These are phyloP conservation scores for Penicillium flavigenum DNA, from an alignment of 495 filamentous ascomycete genomes.

Conservation along the genomic window DNA sequence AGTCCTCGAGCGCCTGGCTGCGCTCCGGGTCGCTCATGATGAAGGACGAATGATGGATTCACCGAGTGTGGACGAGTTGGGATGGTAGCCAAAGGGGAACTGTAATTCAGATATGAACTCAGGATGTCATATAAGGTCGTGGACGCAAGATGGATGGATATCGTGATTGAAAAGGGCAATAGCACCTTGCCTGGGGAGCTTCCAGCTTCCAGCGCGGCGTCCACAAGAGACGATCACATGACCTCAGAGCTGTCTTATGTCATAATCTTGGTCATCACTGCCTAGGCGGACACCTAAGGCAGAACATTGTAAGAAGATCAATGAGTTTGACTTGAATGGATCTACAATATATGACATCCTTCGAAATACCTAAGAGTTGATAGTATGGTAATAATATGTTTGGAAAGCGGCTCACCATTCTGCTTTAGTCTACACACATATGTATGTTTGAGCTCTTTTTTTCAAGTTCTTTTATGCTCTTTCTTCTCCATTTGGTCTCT, in stretches of 20 bases:
- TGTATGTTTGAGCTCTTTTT: background rate
- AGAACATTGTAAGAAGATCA: too few relatives aligned
- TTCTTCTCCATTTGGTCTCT: background rate
- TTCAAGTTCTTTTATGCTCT: background rate
- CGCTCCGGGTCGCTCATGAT: slow-evolving; percentile 66
- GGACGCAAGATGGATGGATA: slow-evolving; percentile 15
- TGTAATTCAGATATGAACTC: slow-evolving; percentile 1
- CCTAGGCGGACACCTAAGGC: background rate
- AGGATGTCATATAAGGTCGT: slow-evolving; percentile 15
- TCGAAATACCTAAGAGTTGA: background rate
- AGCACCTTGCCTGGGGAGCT: slow-evolving; percentile 27
- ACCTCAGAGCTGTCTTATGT: slow-evolving; percentile 24
- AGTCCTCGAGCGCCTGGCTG: slow-evolving; percentile 78
- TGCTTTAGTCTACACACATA: background rate
- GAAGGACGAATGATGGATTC: slow-evolving; percentile 17
- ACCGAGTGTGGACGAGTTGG: slow-evolving; percentile 4
- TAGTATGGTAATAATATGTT: background rate
- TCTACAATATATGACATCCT: too few relatives aligned
- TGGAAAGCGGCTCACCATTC: background rate
- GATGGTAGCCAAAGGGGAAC: slow-evolving; percentile 2
- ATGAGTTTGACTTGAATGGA: too few relatives aligned
- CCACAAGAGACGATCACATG: slow-evolving; percentile 38
- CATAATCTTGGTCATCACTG: slow-evolving; percentile 15
- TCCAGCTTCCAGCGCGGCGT: slow-evolving; percentile 27
- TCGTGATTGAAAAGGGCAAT: slow-evolving; percentile 18